These are phyloP conservation scores for Lentithecium fluviatile DNA, from an alignment of 495 filamentous ascomycete species.

Conservation along the genomic window DNA sequence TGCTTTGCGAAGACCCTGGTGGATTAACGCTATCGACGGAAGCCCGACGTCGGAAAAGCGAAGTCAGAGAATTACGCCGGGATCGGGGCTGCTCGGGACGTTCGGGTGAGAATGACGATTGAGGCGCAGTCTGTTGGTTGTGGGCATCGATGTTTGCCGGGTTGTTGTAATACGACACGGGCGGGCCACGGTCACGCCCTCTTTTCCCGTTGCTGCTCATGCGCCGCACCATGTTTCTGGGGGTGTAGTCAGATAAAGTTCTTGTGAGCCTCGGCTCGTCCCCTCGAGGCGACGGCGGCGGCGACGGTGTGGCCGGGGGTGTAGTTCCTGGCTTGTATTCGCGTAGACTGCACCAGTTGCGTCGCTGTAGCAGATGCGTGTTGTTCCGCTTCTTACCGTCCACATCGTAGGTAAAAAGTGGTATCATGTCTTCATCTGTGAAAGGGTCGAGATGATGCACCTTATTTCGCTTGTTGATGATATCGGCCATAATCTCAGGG, in stretches of 20 bases:
- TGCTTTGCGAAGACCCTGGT: constrained; percentile 18
- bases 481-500: constrained; percentile 82
- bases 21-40: constrained; percentile 17
- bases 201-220: constrained; percentile 29
- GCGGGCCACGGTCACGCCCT: constrained; percentile 17
- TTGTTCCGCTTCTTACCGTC: constrained; percentile 89
- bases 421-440: constrained; percentile 94
- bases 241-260: constrained; percentile 29
- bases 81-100: constrained; percentile 15
- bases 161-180: constrained; percentile 35
- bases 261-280: constrained; percentile 20
- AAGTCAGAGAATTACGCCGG: constrained; percentile 28
- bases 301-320: constrained; percentile 57
- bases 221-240: constrained; percentile 36
- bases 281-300: constrained; percentile 6
- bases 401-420: constrained; percentile 83
- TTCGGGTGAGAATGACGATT: constrained; percentile 29
- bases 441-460: constrained; percentile 81
- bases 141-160: constrained; percentile 26
- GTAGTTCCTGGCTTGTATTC: constrained; percentile 74
- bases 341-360: constrained; percentile 90
- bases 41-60: constrained; percentile 23
- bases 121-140: constrained; percentile 6
- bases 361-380: constrained; percentile 80
- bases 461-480: constrained; percentile 91